phyloP scores from a whole-genome alignment of 164 flowering plant genomes.

The Platanus orientalis region DNA sequence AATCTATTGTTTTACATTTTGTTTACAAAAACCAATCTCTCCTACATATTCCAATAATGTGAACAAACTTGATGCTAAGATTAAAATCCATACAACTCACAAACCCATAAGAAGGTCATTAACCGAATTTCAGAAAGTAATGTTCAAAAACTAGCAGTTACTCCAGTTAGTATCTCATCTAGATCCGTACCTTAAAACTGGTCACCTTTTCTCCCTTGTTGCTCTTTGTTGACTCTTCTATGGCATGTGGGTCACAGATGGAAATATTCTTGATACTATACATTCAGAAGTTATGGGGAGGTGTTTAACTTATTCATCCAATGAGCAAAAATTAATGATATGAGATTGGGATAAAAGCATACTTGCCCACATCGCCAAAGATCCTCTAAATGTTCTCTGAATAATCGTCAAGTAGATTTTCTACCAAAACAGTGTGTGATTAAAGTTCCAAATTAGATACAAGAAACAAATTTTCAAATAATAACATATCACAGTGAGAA shows the following conservation, averaged over 20 bases:
- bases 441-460: conserved; percentile 36
- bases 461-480: conserved; percentile 1
- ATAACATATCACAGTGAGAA: conserved; percentile 4
- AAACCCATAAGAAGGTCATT: too few relatives aligned
- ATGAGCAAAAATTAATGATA: background rate
- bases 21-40: too few relatives aligned
- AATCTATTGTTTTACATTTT: too few relatives aligned
- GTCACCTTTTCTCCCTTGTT: too few relatives aligned
- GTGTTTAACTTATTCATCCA: background rate
- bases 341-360: conserved; percentile 19
- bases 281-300: conserved; percentile 2
- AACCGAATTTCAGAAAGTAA: background rate
- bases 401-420: conserved; percentile 77
- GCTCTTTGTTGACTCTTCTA: too few relatives aligned
- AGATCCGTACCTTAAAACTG: conserved; percentile 47
- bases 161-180: background rate
- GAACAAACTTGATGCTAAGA: too few relatives aligned
- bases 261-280: conserved; percentile 25
- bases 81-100: too few relatives aligned
- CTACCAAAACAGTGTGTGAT: conserved; percentile 76
- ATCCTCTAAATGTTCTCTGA: conserved; percentile 7
- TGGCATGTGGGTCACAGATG: too few relatives aligned
- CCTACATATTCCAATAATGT: too few relatives aligned
- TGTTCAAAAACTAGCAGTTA: background rate
- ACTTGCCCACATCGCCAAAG: conserved; percentile 21